Base-by-base conservation (phyloP, 2,329 filamentous ascomycete species). In the Neospermospora avenae region DNA sequence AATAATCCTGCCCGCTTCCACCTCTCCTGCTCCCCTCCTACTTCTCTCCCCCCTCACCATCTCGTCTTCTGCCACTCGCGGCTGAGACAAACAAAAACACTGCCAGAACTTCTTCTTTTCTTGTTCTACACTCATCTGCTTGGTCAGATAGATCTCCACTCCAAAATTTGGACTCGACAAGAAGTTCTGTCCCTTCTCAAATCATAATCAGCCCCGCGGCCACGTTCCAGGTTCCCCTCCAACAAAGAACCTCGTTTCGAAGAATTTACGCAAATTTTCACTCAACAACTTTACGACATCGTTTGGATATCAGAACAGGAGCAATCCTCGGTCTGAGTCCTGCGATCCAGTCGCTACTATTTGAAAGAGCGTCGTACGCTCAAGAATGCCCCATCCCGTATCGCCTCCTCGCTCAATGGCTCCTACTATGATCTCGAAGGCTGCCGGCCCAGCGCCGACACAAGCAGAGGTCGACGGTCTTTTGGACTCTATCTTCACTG, bases 401-500 rank as follows among this genome's bases (percentile, higher is more conserved):
- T 75, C 76, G 22, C 72, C 76, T 62, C 71, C 74, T 59, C 74
- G 62, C 72, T 73, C 67, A 72, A 69, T 66, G 76, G 66, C 78
- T 62, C 67, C 78, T 62, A 77, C 75, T 65, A 76, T 79, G 70
- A 76, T 82, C 63, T 73, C 78, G 24, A 81, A 81, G 70, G 73
- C 76, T 52, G 71, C 77, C 41, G 69, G 67, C 59, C 68, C 68
- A 58, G 70, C 71, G 46, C 87, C 88, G 64, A 82, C 85, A 34
- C 77, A 84, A 69, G 84, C 86, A 65, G 89, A 91, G 64, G 77
- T 93, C 63, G 76, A 81, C 63, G 80, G 83, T 58, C 76, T 91
- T 45, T 72, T 92, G 68, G 78, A 84, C 68, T 86, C 81, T 53
- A 83, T 91, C 66, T 91, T 93, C 70, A 76, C 74, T 48, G 77